Evolutionary conservation across 441 rosid species (phyloP), one percentile per base, ranked within the genome.

Genomic region (Omphalea diandra): DNA sequence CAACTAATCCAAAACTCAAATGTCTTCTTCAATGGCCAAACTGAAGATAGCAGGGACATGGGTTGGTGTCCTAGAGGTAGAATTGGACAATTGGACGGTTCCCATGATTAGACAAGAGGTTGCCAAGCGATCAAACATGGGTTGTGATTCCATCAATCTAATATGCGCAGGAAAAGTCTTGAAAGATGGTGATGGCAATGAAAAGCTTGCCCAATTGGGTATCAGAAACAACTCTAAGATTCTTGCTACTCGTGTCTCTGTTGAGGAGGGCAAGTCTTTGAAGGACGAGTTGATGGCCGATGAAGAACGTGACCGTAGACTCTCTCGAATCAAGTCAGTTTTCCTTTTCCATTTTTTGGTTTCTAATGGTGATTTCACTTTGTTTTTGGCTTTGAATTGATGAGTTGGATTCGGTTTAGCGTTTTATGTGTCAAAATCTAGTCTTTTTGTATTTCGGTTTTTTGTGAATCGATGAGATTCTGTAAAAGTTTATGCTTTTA

Each of bases 41-140:
- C 77, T 94, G 56, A 94, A 84, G 85, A 82, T 91, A 40, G 98
- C 88, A 24, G 97, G 97, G 38, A 80, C 82, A 27, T 91, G 97
- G 97, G 82, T 83, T 0, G 98, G 98, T 44, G 73, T 83, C 7
- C 26, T 94, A 6, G 93, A 94, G 74, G 89, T 88, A 27, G 97
- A 91, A 70, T 77, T 91, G 71, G 94, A 87, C 54, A 80, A 71
- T n/a, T 91, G 95, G 98, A 84, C 91, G 17, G 80, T 90, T 43
- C 67, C 71, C 57, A 86, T 83, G 92, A 70, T 94, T 77, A 84
- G 90, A 81, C 85, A 81, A 22, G 97, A 91, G 82, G 83, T 94
- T 0, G 91, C 94, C 4, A 81, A 78, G 73, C 86, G 88, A 79
- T 90, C 94, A 17, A 80, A 68, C 67, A 67, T 83, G 47, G 68